Conservation (phyloP, 1,139 yeast genomes). For the Diutina rugosa region DNA sequence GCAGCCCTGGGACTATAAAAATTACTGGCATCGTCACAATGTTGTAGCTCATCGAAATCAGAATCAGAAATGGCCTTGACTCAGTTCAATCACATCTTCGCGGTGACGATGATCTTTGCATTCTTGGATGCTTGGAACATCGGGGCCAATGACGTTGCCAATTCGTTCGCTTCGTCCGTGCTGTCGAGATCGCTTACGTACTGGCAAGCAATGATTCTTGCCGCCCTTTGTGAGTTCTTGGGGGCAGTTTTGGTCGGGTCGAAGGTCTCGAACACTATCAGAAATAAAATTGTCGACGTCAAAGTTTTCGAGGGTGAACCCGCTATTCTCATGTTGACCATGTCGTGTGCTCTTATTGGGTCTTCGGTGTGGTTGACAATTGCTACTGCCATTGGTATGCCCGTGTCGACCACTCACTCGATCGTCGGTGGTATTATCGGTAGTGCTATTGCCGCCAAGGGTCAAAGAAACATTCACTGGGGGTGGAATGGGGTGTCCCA, state of each 20-base stretch:
- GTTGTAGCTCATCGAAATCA: not conserved
- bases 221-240: slow-evolving; percentile 55
- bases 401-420: slow-evolving; percentile 71
- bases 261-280: slow-evolving; percentile 9
- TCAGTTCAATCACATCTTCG: slow-evolving; percentile 55
- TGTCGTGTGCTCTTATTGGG: slow-evolving; percentile 68
- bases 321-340: slow-evolving; percentile 59
- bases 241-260: slow-evolving; percentile 35
- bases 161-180: slow-evolving; percentile 65
- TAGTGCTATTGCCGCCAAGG: slow-evolving; percentile 60
- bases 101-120: slow-evolving; percentile 57
- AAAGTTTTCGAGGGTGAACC: slow-evolving; percentile 39
- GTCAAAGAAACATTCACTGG: slow-evolving; percentile 48
- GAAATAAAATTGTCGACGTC: slow-evolving; percentile 26
- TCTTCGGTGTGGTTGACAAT: slow-evolving; percentile 61
- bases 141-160: slow-evolving; percentile 78
- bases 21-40: not conserved
- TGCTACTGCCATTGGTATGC: slow-evolving; percentile 60
- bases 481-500: slow-evolving; percentile 68
- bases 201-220: slow-evolving; percentile 66
- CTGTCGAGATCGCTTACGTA: slow-evolving; percentile 58
- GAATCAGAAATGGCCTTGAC: not conserved
- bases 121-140: slow-evolving; percentile 74
- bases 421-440: slow-evolving; percentile 73
- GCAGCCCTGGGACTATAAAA: not conserved